These are phyloP conservation scores for Rhizopogon rudus DNA, from an alignment of 768 basidiomycete species.

Conservation along the genomic window DNA sequence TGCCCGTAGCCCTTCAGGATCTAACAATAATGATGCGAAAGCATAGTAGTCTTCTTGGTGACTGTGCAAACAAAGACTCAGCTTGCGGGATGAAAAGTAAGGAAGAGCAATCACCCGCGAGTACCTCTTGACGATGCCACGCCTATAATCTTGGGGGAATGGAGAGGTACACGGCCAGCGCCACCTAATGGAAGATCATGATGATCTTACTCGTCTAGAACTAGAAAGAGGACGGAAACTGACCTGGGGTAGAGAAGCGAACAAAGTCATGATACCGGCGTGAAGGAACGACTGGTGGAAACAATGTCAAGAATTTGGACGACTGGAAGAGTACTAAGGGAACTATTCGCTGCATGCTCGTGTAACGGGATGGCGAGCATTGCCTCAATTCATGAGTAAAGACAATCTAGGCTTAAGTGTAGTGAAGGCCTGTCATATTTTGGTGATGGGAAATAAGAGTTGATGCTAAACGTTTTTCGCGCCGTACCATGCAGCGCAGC, in stretches of 20 bases:
- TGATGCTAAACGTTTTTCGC: too few species aligned
- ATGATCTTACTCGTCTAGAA: neutral
- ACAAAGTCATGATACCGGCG: constrained; percentile 66
- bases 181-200: constrained; percentile 41
- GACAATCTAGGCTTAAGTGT: too few species aligned
- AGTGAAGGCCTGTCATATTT: too few species aligned
- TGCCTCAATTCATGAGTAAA: constrained; percentile 13
- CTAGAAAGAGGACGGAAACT: constrained; percentile 26
- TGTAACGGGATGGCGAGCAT: constrained; percentile 23
- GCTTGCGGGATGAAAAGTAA: neutral
- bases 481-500: too few species aligned
- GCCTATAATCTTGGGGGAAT: constrained; percentile 75
- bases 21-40: constrained; percentile 69
- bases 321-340: constrained; percentile 15
- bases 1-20: constrained; percentile 66
- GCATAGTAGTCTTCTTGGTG: constrained; percentile 89
- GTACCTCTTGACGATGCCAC: constrained; percentile 72
- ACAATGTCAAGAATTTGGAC: constrained; percentile 10
- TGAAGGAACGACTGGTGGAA: constrained; percentile 13
- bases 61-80: constrained; percentile 32
- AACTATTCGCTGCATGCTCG: constrained; percentile 24
- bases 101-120: constrained; percentile 44
- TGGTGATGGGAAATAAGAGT: too few species aligned
- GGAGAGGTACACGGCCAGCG: constrained; percentile 61
- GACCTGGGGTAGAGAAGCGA: constrained; percentile 45